phyloP scores from a whole-genome alignment of 2,329 filamentous ascomycete genomes.

The Pseudovirgaria hyperparasitica region DNA sequence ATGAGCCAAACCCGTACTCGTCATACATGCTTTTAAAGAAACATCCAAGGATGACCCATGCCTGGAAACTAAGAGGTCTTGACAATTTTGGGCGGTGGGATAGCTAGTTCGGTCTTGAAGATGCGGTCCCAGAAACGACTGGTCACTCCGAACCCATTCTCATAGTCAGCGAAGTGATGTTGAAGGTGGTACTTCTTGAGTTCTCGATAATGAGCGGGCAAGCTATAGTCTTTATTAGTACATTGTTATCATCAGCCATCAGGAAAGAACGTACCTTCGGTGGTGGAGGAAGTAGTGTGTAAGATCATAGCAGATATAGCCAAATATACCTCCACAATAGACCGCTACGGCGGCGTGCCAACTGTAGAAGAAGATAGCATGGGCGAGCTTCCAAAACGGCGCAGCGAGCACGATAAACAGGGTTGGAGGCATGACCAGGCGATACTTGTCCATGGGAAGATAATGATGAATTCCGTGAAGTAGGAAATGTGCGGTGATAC shows the following conservation, averaged over 20 bases:
- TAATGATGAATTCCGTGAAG: slow-evolving; percentile 98
- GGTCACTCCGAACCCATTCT: slow-evolving; percentile 94
- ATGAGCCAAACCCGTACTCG: no score
- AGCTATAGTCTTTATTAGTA: no score
- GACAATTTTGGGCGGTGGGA: slow-evolving; percentile 35
- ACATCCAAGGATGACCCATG: no score
- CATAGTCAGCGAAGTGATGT: slow-evolving; percentile 96
- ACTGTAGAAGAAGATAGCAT: slow-evolving; percentile 67
- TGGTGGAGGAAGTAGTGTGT: slow-evolving; percentile 99
- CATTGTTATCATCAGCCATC: not conserved
- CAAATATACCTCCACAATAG: slow-evolving; percentile 84
- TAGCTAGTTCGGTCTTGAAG: slow-evolving; percentile 74
- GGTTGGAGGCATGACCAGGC: slow-evolving; percentile 91
- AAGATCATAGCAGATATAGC: slow-evolving; percentile 91
- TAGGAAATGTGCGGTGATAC: slow-evolving; percentile 76
- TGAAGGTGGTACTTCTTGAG: slow-evolving; percentile 97
- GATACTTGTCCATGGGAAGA: slow-evolving; percentile 96
- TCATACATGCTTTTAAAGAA: no score
- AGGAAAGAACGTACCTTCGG: slow-evolving; percentile 48
- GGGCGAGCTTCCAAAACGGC: slow-evolving; percentile 88
- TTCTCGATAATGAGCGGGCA: slow-evolving; percentile 78
- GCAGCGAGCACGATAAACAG: slow-evolving; percentile 72
- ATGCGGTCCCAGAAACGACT: slow-evolving; percentile 90
- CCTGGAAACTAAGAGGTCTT: no score
- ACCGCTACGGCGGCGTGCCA: slow-evolving; percentile 71